Conservation (phyloP, 345 rosid species). For the Camelina sativa region DNA sequence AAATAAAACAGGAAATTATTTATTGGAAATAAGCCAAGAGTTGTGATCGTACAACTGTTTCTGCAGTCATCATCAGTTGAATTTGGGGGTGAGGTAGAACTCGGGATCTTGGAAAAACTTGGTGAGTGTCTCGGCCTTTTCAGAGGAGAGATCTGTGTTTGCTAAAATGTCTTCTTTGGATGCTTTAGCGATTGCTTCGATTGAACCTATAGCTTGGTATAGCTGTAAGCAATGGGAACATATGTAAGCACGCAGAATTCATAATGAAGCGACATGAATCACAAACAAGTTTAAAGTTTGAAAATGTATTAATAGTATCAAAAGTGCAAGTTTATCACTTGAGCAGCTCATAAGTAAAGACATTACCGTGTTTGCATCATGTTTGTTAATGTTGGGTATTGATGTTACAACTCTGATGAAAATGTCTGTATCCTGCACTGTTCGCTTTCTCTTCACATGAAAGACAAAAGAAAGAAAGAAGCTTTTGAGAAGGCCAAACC, state of each 20-base stretch:
- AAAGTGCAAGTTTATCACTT: not conserved
- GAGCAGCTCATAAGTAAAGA: conserved; percentile 18
- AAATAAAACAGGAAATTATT: too few species aligned
- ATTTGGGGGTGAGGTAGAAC: conserved; percentile 68
- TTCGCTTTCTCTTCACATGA: conserved; percentile 65
- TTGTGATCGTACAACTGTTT: conserved; percentile 26
- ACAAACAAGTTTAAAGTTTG: not conserved
- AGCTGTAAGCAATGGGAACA: conserved; percentile 55
- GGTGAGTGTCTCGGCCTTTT: conserved; percentile 66
- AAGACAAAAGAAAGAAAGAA: conserved; percentile 4
- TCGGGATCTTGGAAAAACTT: conserved; percentile 82
- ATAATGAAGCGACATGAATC: conserved; percentile 2
- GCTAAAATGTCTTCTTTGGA: conserved; percentile 72
- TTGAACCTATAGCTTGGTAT: conserved; percentile 86
- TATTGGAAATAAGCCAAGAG: conserved; percentile 10
- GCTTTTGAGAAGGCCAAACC: conserved; percentile 1
- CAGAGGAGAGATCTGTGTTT: conserved; percentile 82
- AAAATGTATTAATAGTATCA: not conserved
- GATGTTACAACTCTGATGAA: conserved; percentile 72
- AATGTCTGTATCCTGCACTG: conserved; percentile 61
- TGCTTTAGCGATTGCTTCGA: conserved; percentile 83
- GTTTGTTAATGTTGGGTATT: conserved; percentile 78
- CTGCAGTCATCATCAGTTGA: conserved; percentile 49
- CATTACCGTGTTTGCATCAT: conserved; percentile 81
- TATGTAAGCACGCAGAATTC: not conserved